phyloP scores from a whole-genome alignment of 371 early-diverging fungal species.

The Sporodiniella umbellata region DNA sequence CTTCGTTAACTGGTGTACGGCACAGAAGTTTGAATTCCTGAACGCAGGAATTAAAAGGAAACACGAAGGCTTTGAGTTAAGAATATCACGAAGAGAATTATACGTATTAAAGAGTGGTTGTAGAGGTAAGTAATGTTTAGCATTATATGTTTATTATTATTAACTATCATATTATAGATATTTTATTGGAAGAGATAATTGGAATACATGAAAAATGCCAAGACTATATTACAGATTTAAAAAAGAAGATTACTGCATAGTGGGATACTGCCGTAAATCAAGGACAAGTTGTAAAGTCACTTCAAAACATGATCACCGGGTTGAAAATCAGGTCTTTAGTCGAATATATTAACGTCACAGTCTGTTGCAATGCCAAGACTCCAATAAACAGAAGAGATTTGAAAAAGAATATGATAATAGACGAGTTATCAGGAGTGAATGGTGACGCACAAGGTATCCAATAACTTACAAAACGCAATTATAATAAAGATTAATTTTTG shows the following conservation, averaged over 20 bases:
- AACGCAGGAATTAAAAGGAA: constrained; percentile 5
- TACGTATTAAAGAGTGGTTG: constrained; percentile 9
- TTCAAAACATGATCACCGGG: constrained; percentile 11
- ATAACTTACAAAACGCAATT: constrained; percentile 15
- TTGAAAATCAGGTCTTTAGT: constrained; percentile 10
- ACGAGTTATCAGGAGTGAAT: constrained; percentile 7
- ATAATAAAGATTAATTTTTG: constrained; percentile 13
- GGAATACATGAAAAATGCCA: constrained; percentile 2
- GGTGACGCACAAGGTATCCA: constrained; percentile 17
- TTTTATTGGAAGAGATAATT: constrained; percentile 3
- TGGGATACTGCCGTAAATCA: constrained; percentile 12
- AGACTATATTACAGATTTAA: constrained; percentile 9
- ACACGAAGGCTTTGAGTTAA: constrained; percentile 6
- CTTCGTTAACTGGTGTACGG: constrained; percentile 7
- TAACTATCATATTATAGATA: constrained; percentile 10
- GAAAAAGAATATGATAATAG: constrained; percentile 11
- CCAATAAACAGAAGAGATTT: constrained; percentile 10
- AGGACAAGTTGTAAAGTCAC: constrained; percentile 5
- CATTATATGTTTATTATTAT: constrained; percentile 14
- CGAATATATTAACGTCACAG: constrained; percentile 7
- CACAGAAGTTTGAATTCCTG: constrained; percentile 12
- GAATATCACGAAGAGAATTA: constrained; percentile 9
- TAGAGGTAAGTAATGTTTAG: constrained; percentile 15
- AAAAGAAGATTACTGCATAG: constrained; percentile 4
- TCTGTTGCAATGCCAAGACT: constrained; percentile 10